Conservation (phyloP, 2,329 filamentous ascomycete species). For the Aspergillus nomiae region DNA sequence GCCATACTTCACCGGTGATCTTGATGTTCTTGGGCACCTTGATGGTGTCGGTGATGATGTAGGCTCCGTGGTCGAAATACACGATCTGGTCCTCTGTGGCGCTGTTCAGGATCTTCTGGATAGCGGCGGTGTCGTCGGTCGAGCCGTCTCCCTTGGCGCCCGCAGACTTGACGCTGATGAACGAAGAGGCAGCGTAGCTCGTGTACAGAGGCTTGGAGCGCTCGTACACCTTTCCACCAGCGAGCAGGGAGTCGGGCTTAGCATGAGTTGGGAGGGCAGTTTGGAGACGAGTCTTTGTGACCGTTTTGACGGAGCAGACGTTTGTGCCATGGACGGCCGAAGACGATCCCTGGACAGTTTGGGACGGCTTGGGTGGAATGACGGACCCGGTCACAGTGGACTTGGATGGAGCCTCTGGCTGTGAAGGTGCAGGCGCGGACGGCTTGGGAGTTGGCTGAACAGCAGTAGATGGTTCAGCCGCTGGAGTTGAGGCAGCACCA, state of each 20-base stretch:
- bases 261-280: conserved; percentile 55
- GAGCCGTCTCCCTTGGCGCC: conserved; percentile 86
- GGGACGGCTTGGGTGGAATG: conserved; percentile 7
- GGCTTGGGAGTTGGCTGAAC: neutral
- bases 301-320: conserved; percentile 31
- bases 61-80: conserved; percentile 67
- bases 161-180: conserved; percentile 78
- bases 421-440: neutral
- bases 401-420: neutral
- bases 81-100: conserved; percentile 62
- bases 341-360: neutral
- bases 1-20: conserved; percentile 91
- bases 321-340: conserved; percentile 15
- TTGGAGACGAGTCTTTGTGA: conserved; percentile 57
- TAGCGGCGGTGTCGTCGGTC: conserved; percentile 82
- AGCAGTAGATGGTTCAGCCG: neutral
- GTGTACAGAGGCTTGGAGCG: conserved; percentile 90
- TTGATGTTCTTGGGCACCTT: conserved; percentile 71
- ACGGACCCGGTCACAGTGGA: neutral
- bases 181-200: conserved; percentile 63
- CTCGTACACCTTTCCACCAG: conserved; percentile 71
- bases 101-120: conserved; percentile 75
- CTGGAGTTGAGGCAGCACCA: neutral
- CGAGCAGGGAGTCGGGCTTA: conserved; percentile 69
- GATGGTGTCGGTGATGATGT: conserved; percentile 62